Evolutionary conservation across 2,329 filamentous ascomycete genomes (phyloP).

Genomic region (Rhynchosporium secalis): DNA sequence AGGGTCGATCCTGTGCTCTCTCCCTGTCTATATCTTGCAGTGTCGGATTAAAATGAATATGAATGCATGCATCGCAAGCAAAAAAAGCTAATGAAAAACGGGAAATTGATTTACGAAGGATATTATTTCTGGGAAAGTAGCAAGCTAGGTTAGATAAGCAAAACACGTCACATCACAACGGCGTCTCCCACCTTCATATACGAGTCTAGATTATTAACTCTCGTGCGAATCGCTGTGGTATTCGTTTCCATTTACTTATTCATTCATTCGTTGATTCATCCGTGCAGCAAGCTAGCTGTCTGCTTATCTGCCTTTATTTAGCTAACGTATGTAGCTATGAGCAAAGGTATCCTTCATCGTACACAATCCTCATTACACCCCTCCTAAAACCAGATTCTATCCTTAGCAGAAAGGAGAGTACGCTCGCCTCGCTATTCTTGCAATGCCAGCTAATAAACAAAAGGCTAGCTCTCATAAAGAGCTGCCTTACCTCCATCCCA

Average conservation of each 20-base stretch:
- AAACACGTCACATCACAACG: too few species aligned
- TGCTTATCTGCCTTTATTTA: background rate
- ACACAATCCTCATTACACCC: background rate
- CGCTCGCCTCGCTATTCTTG: background rate
- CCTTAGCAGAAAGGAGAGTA: background rate
- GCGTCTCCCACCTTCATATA: too few species aligned
- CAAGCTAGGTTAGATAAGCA: too few species aligned
- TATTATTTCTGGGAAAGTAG: too few species aligned
- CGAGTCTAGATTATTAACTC: too few species aligned
- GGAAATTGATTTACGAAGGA: too few species aligned
- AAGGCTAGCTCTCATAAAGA: background rate
- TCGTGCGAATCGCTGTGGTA: too few species aligned
- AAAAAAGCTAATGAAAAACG: too few species aligned
- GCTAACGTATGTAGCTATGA: background rate
- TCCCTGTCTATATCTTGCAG: too few species aligned
- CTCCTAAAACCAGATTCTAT: background rate
- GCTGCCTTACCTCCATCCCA: background rate
- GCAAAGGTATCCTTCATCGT: background rate
- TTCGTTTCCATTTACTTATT: background rate
- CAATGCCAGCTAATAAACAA: background rate
- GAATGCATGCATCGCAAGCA: too few species aligned
- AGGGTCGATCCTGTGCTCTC: too few species aligned
- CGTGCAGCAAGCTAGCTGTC: background rate
- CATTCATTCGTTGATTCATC: background rate
- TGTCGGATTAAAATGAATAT: too few species aligned